phyloP scores from a whole-genome alignment of 2,329 filamentous ascomycete genomes.

The Calonectria honghensis region DNA sequence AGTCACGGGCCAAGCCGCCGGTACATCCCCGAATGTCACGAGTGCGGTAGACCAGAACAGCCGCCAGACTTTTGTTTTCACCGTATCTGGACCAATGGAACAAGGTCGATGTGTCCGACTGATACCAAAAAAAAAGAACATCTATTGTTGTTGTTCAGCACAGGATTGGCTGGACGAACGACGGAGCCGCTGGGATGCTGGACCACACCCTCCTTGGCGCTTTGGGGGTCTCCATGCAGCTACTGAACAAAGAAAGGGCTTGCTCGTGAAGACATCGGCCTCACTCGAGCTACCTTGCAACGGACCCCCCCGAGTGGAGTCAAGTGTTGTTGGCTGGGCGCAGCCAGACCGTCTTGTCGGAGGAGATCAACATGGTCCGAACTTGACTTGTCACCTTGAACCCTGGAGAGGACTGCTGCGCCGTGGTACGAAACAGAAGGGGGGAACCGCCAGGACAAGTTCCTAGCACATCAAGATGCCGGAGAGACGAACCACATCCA shows the following conservation, averaged over 20 bases:
- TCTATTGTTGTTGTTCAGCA: constrained; percentile 16
- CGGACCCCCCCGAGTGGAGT: constrained; percentile 42
- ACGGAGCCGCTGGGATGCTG: constrained; percentile 35
- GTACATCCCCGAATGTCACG: constrained; percentile 22
- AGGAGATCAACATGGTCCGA: constrained; percentile 41
- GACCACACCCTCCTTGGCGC: constrained; percentile 15
- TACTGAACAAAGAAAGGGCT: constrained; percentile 7
- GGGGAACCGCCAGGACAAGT: background rate
- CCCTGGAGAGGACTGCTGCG: background rate
- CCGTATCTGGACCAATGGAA: constrained; percentile 33
- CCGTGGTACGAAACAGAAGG: constrained; percentile 14
- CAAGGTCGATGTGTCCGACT: constrained; percentile 6
- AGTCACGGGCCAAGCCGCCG: constrained; percentile 24
- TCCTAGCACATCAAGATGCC: background rate
- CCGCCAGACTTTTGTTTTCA: constrained; percentile 16
- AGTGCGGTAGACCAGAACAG: constrained; percentile 32
- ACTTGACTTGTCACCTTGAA: constrained; percentile 48
- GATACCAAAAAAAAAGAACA: constrained; percentile 23
- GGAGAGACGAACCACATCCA: constrained; percentile 23
- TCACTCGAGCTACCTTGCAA: constrained; percentile 24
- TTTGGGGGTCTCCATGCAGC: constrained; percentile 36
- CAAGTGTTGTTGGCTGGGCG: constrained; percentile 44
- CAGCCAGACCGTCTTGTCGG: constrained; percentile 38
- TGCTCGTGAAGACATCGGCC: constrained; percentile 20
- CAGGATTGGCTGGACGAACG: constrained; percentile 30